Base-by-base conservation (phyloP, 305 asterid species). In the Stenogyne calaminthoides region DNA sequence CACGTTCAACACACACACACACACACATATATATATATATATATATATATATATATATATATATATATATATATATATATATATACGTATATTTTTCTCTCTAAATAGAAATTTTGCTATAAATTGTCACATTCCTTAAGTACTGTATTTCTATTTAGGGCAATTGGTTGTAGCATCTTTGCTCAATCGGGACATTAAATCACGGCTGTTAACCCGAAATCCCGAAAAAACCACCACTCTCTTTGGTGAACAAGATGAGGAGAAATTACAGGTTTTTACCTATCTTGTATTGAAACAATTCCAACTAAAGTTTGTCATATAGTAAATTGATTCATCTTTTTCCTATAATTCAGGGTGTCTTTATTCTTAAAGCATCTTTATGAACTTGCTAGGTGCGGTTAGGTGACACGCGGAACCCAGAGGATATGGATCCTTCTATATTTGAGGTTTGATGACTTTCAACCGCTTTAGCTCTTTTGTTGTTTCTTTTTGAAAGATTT, bases 131-230 rank as follows among this genome's bases (percentile, higher is more conserved):
- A 55, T 44, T 37, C 55, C 54, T 64, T 65, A 68, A 71, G 42
- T 61, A 15, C 32, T 54, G 18, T 56, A 18, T 73, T 77, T 58
- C 64, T 76, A 34, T 81, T 74, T 82, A 94, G 99, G 99, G 82
- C 99, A 94, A 82, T 75, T 94, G 81, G 86, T 92, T 70, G 98
- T 92, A 40, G 99, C 99, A 78, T 86, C 96, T 39, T 80, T 94
- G 83, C 93, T 92, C 51, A 72, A 71, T 68, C 92, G 97, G 34
- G 84, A 88, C 65, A 80, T 88, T 70, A 92, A 82, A 79, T 73
- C 90, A 70, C 87, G 90, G 67, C 95, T 94, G 65, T 71, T 91
- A 55, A 92, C 89, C 71, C 88, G 98, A 65, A 84, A 88, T 79
- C 91, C 89, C 27, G 92, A 85, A 80, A 92, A 92, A 80, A 93